Evolutionary conservation across 2,329 filamentous ascomycete genomes (phyloP).

Genomic region (Penicillium palitans): DNA sequence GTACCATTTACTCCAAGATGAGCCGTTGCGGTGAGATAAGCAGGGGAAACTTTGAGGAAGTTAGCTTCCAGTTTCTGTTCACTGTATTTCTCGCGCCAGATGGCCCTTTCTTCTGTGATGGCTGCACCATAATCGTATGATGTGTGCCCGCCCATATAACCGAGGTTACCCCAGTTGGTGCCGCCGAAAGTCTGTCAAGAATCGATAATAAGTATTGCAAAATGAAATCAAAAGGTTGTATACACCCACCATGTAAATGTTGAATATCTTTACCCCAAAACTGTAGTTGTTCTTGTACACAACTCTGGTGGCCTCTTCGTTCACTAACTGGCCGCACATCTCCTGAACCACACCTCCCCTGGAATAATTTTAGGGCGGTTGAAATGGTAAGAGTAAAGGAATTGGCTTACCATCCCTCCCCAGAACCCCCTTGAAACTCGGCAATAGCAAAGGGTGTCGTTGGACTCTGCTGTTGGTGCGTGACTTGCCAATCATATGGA

Average conservation of each 20-base stretch:
- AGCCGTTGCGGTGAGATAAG: conserved; percentile 62
- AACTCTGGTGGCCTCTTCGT: conserved; percentile 48
- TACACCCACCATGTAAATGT: conserved; percentile 65
- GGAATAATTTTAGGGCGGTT: not conserved
- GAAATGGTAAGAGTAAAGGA: not conserved
- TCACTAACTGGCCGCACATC: conserved; percentile 16
- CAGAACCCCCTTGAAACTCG: conserved; percentile 29
- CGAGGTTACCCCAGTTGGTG: conserved; percentile 78
- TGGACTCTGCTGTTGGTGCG: conserved; percentile 26
- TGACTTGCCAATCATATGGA: conserved; percentile 22
- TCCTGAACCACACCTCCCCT: conserved; percentile 15
- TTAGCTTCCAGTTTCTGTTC: conserved; percentile 74
- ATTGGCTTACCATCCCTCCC: conserved; percentile 18
- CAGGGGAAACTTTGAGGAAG: conserved; percentile 69
- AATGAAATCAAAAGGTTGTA: conserved; percentile 54
- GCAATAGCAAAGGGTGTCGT: conserved; percentile 27
- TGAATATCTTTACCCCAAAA: conserved; percentile 66
- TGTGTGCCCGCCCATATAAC: conserved; percentile 64
- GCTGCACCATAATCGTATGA: conserved; percentile 60
- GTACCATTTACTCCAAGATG: conserved; percentile 28
- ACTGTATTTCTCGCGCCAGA: conserved; percentile 71
- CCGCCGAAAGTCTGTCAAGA: conserved; percentile 61
- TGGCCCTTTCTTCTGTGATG: conserved; percentile 67
- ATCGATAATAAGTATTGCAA: conserved; percentile 59
- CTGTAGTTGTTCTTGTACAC: conserved; percentile 73